Evolutionary conservation across 1,284 basidiomycete genomes (phyloP), one percentile per base, ranked within the genome.

Genomic region (Melampsora larici-populina): DNA sequence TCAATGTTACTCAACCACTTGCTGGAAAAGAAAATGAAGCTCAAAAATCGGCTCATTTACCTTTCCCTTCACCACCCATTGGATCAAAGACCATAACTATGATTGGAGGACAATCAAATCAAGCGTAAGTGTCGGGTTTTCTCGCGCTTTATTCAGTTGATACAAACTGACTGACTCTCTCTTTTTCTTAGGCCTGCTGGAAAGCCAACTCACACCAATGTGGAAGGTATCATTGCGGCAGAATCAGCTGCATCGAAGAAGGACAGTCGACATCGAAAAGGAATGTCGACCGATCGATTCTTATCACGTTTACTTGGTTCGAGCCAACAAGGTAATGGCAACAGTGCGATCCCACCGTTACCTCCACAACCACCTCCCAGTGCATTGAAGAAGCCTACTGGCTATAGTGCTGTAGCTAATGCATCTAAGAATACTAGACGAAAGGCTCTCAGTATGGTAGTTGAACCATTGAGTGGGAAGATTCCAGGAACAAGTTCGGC

Each of bases 361-460:
- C 80, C 64, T n/a, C 79, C 48, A 68, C 79, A 43, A 36, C 36
- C 43, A 29, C 72, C 60, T 46, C 70, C 31, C 43, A n/a, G 55
- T 31, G 79, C 65, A 66, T 29, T 13, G 58, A 62, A 49, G 71
- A 79, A 77, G 58, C 67, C 40, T 88, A 87, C 89, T 58, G 67
- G 24, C 46, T 74, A 36, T 40, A 73, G 46, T 24, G 49, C 62
- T n/a, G 15, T 48, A 11, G 40, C 36, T 9, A 65, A 67, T 17
- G 48, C 43, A 17, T 60, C 67, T n/a, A 80, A 79, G 43, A 75
- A 70, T 24, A 89, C 86, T 86, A 85, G 82, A 81, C 85, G 91
- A 79, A 92, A 91, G 83, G 93, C 92, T 0, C 86, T 93, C 75
- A 92, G 90, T 0, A 88, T 92, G 65, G 91, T 93, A 88, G 90